Evolutionary conservation across 192 early-diverging fungal species (phyloP).

Genomic region (Backusella morwellensis): DNA sequence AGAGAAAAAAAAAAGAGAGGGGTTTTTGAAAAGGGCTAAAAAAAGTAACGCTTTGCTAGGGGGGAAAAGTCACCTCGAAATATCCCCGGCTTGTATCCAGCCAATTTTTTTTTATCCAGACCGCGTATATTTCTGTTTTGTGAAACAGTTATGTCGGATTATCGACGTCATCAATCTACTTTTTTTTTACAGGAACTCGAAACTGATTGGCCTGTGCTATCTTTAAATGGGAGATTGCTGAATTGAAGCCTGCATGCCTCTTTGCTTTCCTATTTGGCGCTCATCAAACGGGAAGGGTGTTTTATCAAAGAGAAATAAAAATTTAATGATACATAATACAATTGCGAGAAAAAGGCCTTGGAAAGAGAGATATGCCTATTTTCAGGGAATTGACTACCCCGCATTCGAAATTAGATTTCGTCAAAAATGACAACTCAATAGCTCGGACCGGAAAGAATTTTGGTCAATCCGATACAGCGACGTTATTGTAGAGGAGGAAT

Average conservation of each 20-base stretch:
- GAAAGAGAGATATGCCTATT: too few species aligned
- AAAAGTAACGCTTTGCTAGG: neutral
- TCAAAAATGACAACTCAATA: too few species aligned
- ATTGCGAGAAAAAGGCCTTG: too few species aligned
- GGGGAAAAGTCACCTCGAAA: neutral
- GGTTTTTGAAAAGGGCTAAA: neutral
- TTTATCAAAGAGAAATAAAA: neutral
- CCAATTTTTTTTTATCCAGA: neutral
- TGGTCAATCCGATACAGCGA: too few species aligned
- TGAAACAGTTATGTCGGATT: neutral
- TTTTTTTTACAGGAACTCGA: neutral
- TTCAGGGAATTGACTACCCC: too few species aligned
- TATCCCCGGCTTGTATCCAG: neutral
- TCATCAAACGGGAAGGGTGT: neutral
- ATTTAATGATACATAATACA: too few species aligned
- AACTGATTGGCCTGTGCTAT: neutral
- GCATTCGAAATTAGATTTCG: too few species aligned
- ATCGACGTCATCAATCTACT: neutral
- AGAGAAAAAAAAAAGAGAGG: conserved; percentile 1
- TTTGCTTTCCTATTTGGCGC: neutral
- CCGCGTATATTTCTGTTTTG: neutral
- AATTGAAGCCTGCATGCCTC: neutral
- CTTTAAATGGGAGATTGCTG: neutral
- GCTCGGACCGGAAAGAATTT: too few species aligned
- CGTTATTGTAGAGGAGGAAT: too few species aligned